phyloP scores from a whole-genome alignment of 495 filamentous ascomycete genomes.

The Aspergillus biplanus region DNA sequence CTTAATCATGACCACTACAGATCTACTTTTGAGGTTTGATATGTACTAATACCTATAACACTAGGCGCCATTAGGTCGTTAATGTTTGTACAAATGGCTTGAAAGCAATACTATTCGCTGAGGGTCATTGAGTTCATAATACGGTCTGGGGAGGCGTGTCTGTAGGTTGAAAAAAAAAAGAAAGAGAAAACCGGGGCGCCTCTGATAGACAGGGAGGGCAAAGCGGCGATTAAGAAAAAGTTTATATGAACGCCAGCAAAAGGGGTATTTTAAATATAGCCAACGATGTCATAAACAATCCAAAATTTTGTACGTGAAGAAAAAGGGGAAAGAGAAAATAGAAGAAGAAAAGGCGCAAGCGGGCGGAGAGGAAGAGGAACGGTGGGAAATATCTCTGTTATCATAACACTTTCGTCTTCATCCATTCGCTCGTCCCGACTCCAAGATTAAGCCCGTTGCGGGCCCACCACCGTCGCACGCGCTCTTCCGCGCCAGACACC shows the following conservation, averaged over 20 bases:
- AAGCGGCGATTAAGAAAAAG: not conserved
- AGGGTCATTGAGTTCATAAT: no score
- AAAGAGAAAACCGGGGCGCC: not conserved
- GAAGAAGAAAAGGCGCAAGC: not conserved
- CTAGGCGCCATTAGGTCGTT: no score
- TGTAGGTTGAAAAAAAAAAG: not conserved
- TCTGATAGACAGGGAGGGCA: no score
- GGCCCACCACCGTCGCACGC: conserved; percentile 87
- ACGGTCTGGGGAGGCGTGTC: not conserved
- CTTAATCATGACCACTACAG: no score
- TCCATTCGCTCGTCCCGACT: conserved; percentile 88
- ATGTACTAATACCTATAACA: no score
- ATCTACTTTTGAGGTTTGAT: no score
- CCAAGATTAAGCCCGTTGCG: conserved; percentile 85
- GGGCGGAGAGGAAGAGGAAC: not conserved
- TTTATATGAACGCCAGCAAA: conserved; percentile 18
- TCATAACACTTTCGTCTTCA: conserved; percentile 73
- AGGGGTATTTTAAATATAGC: conserved; percentile 18
- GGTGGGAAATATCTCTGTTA: not conserved
- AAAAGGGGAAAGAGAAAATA: not conserved
- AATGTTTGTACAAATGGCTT: no score
- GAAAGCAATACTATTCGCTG: no score
- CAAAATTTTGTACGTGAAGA: not conserved
- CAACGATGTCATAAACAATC: conserved; percentile 13
- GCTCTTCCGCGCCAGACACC: conserved; percentile 60